Conservation (phyloP, 768 basidiomycete species). For the Naganishia vaughanmartiniae region DNA sequence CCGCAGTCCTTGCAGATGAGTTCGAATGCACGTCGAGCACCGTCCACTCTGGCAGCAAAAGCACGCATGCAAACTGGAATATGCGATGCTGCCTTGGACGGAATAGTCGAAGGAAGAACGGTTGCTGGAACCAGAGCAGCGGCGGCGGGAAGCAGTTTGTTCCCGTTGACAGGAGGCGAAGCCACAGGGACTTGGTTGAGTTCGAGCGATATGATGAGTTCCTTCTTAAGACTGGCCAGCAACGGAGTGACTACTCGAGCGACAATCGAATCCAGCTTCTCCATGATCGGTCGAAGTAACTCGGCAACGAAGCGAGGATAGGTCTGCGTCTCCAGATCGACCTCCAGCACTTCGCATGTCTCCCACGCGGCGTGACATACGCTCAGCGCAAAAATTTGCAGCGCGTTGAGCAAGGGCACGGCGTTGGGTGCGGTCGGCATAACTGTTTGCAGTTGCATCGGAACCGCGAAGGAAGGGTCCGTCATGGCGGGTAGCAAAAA, state of each 20-base stretch:
- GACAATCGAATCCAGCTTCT: slow-evolving; percentile 50
- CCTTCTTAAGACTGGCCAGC: slow-evolving; percentile 42
- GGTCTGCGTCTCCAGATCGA: slow-evolving; percentile 40
- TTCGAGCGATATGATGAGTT: slow-evolving; percentile 28
- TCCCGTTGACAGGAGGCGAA: slow-evolving; percentile 19
- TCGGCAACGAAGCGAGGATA: slow-evolving; percentile 51
- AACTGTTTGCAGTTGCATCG: slow-evolving; percentile 69
- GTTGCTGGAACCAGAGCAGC: not conserved
- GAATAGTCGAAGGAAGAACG: not conserved
- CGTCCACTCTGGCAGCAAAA: slow-evolving; percentile 48
- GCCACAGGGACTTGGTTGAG: not conserved
- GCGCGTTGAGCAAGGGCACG: slow-evolving; percentile 39
- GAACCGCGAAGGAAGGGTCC: slow-evolving; percentile 67
- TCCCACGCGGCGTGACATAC: slow-evolving; percentile 52
- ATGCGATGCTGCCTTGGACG: slow-evolving; percentile 28
- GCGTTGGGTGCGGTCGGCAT: slow-evolving; percentile 33
- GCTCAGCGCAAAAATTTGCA: slow-evolving; percentile 45
- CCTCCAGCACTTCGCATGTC: slow-evolving; percentile 50
- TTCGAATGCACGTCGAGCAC: slow-evolving; percentile 46
- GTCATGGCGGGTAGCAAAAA: slow-evolving; percentile 72
- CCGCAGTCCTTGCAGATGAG: slow-evolving; percentile 45
- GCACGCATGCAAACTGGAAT: slow-evolving; percentile 47
- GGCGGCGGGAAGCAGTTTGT: slow-evolving; percentile 18
- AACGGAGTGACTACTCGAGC: slow-evolving; percentile 50
- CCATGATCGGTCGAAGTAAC: slow-evolving; percentile 50